Evolutionary conservation across 2,329 filamentous ascomycete genomes (phyloP).

Genomic region (Epichloe gansuensis): DNA sequence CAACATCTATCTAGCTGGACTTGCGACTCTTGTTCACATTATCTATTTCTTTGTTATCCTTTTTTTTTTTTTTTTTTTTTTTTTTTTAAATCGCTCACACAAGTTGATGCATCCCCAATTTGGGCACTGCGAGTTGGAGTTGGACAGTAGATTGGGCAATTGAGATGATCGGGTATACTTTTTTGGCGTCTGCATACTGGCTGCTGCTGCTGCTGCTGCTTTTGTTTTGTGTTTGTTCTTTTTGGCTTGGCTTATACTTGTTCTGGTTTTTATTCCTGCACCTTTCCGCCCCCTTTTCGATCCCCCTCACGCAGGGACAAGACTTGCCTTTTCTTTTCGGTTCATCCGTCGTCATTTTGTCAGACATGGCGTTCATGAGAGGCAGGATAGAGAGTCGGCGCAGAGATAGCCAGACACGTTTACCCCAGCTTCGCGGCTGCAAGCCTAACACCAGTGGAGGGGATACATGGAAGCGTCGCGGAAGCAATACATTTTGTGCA

Average conservation of each 20-base stretch:
- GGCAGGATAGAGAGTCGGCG: not conserved
- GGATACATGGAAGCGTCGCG: not conserved
- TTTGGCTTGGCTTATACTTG: not conserved
- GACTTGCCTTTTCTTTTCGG: not conserved
- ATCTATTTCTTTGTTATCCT: not conserved
- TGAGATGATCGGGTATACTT: conserved; percentile 2
- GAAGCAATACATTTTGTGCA: conserved; percentile 1
- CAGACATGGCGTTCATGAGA: conserved; percentile 3
- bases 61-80: not conserved
- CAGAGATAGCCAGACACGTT: not conserved
- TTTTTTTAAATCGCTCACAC: not conserved
- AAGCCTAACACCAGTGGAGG: conserved; percentile 1
- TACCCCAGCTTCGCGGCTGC: conserved; percentile 1
- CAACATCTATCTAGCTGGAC: not conserved
- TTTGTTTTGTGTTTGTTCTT: not conserved
- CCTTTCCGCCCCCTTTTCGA: not conserved
- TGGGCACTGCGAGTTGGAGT: conserved; percentile 4
- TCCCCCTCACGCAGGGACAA: not conserved
- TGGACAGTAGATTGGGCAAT: conserved; percentile 4
- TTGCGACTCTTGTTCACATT: not conserved
- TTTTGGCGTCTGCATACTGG: conserved; percentile 10
- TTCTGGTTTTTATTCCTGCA: not conserved
- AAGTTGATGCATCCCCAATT: not conserved
- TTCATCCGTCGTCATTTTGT: conserved; percentile 1
- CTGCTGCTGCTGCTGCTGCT: not conserved